A percentile compares a stretch with the other conserved stretches of the same genome.
phyloP scores from a whole-genome alignment of 2,329 filamentous ascomycete species.

The Aquanectria penicillioides region DNA sequence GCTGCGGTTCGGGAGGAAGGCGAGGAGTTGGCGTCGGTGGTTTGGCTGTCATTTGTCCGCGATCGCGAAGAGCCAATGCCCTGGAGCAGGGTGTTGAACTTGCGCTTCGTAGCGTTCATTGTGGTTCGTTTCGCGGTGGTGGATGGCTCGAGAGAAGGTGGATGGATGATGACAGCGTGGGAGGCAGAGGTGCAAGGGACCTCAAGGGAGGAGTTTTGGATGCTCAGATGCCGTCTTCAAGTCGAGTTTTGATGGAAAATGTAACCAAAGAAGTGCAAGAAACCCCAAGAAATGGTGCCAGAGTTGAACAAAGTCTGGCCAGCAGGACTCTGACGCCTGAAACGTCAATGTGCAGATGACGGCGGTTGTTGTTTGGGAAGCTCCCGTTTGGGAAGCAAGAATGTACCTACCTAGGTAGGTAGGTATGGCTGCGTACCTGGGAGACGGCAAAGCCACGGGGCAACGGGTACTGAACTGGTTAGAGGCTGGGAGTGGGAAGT shows the following conservation, averaged over 20 bases:
- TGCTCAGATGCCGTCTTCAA: too few relatives aligned
- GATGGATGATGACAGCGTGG: background rate
- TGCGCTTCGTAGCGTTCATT: constrained; percentile 84
- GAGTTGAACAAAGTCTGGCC: constrained; percentile 13
- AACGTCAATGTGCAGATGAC: constrained; percentile 7
- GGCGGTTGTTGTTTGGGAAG: constrained; percentile 16
- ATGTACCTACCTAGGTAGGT: background rate
- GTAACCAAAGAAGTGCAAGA: too few relatives aligned
- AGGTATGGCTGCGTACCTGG: background rate
- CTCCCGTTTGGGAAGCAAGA: constrained; percentile 15
- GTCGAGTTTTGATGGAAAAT: too few relatives aligned
- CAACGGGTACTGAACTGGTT: background rate
- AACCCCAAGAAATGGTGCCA: too few relatives aligned
- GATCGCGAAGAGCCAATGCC: constrained; percentile 62
- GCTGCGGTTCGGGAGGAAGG: constrained; percentile 24
- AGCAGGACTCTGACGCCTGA: constrained; percentile 9
- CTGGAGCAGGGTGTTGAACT: constrained; percentile 81
- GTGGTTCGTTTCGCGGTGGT: constrained; percentile 23
- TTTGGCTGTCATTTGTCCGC: constrained; percentile 21
- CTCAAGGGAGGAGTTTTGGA: background rate
- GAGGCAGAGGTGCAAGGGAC: background rate
- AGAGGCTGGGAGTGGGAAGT: background rate
- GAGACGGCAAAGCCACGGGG: constrained; percentile 3
- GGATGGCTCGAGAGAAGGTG: background rate
- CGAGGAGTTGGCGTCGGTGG: constrained; percentile 18